Evolutionary conservation across 192 early-diverging fungal genomes (phyloP).

Genomic region (Funneliformis geosporum): DNA sequence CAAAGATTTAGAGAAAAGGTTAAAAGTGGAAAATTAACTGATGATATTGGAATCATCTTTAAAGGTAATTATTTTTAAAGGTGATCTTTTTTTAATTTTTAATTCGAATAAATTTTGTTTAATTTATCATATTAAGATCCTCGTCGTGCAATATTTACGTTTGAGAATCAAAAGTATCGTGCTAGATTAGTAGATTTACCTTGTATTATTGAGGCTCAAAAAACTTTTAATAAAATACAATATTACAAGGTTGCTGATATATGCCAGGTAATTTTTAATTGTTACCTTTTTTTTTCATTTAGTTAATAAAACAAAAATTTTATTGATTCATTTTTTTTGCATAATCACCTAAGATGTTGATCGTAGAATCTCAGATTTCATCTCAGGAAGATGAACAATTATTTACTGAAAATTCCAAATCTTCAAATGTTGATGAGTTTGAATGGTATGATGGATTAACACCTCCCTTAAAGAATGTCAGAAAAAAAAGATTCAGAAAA

Average conservation of each 20-base stretch:
- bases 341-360: constrained; percentile 51
- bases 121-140: constrained; percentile 41
- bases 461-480: constrained; percentile 70
- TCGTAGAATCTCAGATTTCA: constrained; percentile 45
- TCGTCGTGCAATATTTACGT: constrained; percentile 59
- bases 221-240: constrained; percentile 83
- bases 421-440: constrained; percentile 54
- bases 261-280: constrained; percentile 61
- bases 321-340: background rate
- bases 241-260: constrained; percentile 86
- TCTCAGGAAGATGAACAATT: constrained; percentile 7
- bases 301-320: background rate
- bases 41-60: constrained; percentile 36
- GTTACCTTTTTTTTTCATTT: too few relatives aligned
- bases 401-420: constrained; percentile 11
- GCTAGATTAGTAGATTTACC: constrained; percentile 83
- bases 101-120: background rate
- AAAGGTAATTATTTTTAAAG: constrained; percentile 34
- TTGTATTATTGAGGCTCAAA: constrained; percentile 83
- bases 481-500: constrained; percentile 81
- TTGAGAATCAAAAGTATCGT: constrained; percentile 55
- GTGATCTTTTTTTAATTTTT: background rate
- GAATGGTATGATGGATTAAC: constrained; percentile 79
- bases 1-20: constrained; percentile 46
- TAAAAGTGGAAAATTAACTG: background rate